These are phyloP conservation scores for Smittium culicis DNA, from an alignment of 371 early-diverging fungal species.

Conservation along the genomic window DNA sequence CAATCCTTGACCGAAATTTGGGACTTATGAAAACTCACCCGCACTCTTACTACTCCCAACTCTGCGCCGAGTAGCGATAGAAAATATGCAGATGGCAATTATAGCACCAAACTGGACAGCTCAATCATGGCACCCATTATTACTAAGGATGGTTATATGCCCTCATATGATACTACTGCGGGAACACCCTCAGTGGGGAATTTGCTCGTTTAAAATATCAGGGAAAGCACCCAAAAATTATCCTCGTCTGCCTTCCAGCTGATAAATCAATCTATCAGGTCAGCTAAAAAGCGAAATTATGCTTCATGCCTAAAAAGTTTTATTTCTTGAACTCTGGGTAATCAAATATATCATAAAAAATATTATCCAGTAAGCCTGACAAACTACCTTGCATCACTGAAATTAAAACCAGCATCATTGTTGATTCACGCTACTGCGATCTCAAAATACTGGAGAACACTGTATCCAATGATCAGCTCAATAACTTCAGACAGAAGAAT, in stretches of 20 bases:
- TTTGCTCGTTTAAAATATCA: background rate
- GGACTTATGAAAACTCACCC: background rate
- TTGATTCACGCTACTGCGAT: background rate
- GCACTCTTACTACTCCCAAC: background rate
- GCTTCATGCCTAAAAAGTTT: background rate
- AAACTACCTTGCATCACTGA: background rate
- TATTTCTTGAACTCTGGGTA: background rate
- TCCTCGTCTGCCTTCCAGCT: background rate
- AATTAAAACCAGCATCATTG: background rate
- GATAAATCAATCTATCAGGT: background rate
- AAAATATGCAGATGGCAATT: background rate
- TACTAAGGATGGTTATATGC: background rate
- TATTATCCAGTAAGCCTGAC: background rate
- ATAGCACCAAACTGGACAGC: background rate
- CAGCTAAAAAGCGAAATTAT: background rate
- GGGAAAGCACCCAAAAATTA: background rate
- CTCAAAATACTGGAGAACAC: background rate
- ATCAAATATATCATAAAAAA: background rate
- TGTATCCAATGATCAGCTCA: background rate
- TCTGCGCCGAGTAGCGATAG: background rate
- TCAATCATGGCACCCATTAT: background rate
- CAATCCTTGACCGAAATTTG: background rate
- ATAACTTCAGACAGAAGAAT: background rate
- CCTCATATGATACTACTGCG: background rate
- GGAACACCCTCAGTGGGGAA: background rate